A percentile compares a stretch with the other conserved stretches of the same genome.
These are phyloP conservation scores for Aureobasidium sp. DNA, from an alignment of 2,329 filamentous ascomycete species.

Conservation along the genomic window DNA sequence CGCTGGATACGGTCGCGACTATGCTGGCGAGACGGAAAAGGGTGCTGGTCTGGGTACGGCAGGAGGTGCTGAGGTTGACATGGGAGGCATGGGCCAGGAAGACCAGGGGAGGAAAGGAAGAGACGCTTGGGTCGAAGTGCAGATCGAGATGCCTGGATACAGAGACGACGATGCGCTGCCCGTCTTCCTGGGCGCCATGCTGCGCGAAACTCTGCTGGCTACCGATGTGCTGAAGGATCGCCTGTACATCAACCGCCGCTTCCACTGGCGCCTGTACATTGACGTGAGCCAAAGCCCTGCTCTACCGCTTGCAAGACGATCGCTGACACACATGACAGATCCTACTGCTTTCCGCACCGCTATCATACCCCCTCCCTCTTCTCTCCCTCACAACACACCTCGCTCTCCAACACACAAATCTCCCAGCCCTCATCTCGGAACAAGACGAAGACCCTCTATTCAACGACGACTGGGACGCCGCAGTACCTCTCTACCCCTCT, in stretches of 20 bases:
- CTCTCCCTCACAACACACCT: constrained; percentile 90
- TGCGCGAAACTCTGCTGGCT: constrained; percentile 75
- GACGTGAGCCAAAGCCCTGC: constrained; percentile 56
- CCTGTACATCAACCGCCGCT: constrained; percentile 79
- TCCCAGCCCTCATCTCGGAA: constrained; percentile 80
- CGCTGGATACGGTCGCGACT: constrained; percentile 19
- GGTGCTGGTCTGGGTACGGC: constrained; percentile 18
- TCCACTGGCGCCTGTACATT: constrained; percentile 94
- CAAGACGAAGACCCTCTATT: constrained; percentile 94
- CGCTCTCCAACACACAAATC: constrained; percentile 76
- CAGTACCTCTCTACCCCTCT: constrained; percentile 59
- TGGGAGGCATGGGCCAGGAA: constrained; percentile 29
- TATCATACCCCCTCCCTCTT: constrained; percentile 87
- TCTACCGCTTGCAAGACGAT: neutral
- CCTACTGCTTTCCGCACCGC: constrained; percentile 81
- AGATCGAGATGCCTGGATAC: constrained; percentile 83
- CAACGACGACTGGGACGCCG: constrained; percentile 92
- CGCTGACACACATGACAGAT: constrained; percentile 47
- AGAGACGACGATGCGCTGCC: constrained; percentile 87
- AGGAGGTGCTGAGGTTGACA: constrained; percentile 34
- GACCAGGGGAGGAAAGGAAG: constrained; percentile 23
- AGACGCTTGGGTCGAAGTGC: constrained; percentile 73
- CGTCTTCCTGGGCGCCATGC: constrained; percentile 79
- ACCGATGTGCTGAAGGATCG: constrained; percentile 59
- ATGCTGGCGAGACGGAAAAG: constrained; percentile 19